A percentile compares a stretch with the other conserved stretches of the same genome.
These are phyloP conservation scores for Kwoniella shivajii DNA, from an alignment of 1,284 basidiomycete species.

Conservation along the genomic window DNA sequence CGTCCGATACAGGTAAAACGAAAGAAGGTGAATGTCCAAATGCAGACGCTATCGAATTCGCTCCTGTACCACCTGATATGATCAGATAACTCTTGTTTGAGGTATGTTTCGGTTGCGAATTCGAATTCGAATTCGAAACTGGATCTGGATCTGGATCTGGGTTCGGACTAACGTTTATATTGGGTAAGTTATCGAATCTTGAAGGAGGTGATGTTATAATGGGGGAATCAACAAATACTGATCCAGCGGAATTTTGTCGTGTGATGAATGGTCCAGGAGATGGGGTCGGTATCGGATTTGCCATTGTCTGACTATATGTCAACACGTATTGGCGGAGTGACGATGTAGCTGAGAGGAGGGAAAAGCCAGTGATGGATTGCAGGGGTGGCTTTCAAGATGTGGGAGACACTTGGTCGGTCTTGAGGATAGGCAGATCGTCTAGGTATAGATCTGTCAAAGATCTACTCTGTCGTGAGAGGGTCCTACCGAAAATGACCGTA, in stretches of 20 bases:
- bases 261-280: too few species aligned
- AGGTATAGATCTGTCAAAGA: too few species aligned
- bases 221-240: conserved; percentile 12
- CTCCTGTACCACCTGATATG: conserved; percentile 59
- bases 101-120: neutral
- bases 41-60: conserved; percentile 58
- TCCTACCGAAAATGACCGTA: too few species aligned
- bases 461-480: too few species aligned
- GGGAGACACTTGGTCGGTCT: too few species aligned
- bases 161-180: neutral
- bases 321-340: too few species aligned
- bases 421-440: too few species aligned
- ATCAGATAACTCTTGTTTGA: conserved; percentile 48
- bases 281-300: too few species aligned
- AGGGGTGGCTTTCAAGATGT: too few species aligned
- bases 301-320: too few species aligned
- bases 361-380: too few species aligned
- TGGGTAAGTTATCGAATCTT: neutral
- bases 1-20: conserved; percentile 58
- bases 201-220: neutral
- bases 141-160: neutral
- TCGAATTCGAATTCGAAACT: neutral
- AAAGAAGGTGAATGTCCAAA: conserved; percentile 56
- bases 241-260: neutral
- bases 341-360: too few species aligned